Base-by-base conservation (phyloP, 306 rosid species). In the Biancaea sappan region DNA sequence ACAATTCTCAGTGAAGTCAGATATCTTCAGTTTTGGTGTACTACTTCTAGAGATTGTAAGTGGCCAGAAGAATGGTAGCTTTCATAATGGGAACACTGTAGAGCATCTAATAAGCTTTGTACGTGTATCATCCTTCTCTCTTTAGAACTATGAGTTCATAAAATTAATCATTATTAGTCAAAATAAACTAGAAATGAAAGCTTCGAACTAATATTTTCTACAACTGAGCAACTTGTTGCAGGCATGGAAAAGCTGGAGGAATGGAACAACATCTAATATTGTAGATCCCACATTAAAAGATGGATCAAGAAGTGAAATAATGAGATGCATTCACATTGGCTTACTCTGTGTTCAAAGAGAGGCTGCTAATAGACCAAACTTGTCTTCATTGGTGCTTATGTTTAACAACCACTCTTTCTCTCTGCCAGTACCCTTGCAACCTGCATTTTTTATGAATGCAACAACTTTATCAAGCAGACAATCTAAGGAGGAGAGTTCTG, bases 311-410 rank as follows among this genome's bases (percentile, higher is more conserved):
- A 44, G 24, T 58, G 86, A 88, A 75, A 72, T 80, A 13, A 75
- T 74, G 53, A 85, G 86, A 80, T 87, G 90, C 76, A 82, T 85
- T 19, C 92, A 87, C 43, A 78, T 90, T 29, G 89, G 86, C 0
- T 65, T 90, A 12, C 79, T 88, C 0, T 88, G 86, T 43, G 71
- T 80, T 21, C 92, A 87, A 84, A 84, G 80, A 59, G 82, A 80
- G 25, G 8, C 43, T 26, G 69, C 10, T 44, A 66, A 29, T 2
- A 86, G 86, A 73, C 94, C 89, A 72, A 85, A 85, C 10, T 80
- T 86, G 94, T 21, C 75, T 44, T 1, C 80, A 0, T 37, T 84
- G 31, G 56, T 51, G 44, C 79, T 84, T 2, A 83, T 73, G 82
- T 82, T 84, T 6, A 78, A 32, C 26, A 82, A 88, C 24, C 6